Evolutionary conservation across 306 rosid genomes (phyloP).

Genomic region (Oxytropis ochrocephala): DNA sequence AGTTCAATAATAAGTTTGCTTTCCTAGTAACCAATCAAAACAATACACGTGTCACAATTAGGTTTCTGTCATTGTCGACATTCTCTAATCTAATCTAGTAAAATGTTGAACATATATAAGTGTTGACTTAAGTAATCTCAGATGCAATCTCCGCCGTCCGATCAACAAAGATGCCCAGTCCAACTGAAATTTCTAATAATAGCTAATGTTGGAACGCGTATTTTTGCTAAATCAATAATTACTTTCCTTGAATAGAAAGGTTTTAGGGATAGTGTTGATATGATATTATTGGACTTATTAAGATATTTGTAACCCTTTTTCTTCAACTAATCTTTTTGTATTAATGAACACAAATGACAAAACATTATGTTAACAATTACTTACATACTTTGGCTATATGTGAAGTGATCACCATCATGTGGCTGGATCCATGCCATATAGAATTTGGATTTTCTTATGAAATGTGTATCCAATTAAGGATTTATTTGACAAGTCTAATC

Average conservation of each 20-base stretch:
- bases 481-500: too few relatives aligned
- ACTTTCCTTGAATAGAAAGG: slow-evolving; percentile 10
- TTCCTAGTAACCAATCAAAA: not conserved
- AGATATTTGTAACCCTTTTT: not conserved
- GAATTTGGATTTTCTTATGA: too few relatives aligned
- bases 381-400: not conserved
- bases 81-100: not conserved
- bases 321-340: not conserved
- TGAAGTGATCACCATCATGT: too few relatives aligned
- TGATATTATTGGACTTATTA: slow-evolving; percentile 16
- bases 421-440: too few relatives aligned
- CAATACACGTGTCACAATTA: not conserved
- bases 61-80: slow-evolving; percentile 9
- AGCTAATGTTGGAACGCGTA: slow-evolving; percentile 9
- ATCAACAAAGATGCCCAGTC: slow-evolving; percentile 25
- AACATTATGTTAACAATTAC: not conserved
- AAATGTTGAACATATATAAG: not conserved
- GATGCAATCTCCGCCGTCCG: slow-evolving; percentile 16
- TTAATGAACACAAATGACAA: not conserved
- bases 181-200: slow-evolving; percentile 25
- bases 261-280: not conserved
- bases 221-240: not conserved
- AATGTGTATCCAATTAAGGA: too few relatives aligned
- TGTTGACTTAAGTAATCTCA: not conserved
- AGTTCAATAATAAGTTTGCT: not conserved